phyloP scores from a whole-genome alignment of 768 basidiomycete genomes.

The Leccinum boreale region DNA sequence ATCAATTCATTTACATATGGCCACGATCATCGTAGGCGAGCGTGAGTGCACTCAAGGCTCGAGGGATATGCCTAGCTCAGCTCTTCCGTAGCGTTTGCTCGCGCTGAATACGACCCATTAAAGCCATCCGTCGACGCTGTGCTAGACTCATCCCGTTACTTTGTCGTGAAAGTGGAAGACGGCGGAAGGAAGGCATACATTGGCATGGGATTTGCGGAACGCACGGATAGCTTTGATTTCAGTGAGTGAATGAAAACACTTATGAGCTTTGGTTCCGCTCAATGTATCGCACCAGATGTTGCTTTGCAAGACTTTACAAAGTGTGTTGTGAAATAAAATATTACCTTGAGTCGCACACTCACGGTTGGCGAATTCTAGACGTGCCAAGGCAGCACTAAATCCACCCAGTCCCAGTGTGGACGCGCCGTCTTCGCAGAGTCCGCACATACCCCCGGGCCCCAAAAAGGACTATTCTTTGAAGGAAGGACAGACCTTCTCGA shows the following conservation, averaged over 20 bases:
- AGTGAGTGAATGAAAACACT: conserved; percentile 48
- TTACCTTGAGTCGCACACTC: not conserved
- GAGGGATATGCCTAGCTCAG: conserved; percentile 8
- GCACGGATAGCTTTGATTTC: conserved; percentile 89
- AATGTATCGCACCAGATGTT: conserved; percentile 51
- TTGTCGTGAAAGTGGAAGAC: conserved; percentile 90
- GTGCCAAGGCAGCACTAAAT: conserved; percentile 61
- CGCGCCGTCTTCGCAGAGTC: conserved; percentile 41
- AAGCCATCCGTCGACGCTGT: conserved; percentile 92
- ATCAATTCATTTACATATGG: conserved; percentile 2
- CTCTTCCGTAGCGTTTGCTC: conserved; percentile 72
- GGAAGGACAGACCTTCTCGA: conserved; percentile 92
- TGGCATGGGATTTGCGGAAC: conserved; percentile 88
- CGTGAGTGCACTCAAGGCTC: conserved; percentile 41
- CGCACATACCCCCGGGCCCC: conserved; percentile 70
- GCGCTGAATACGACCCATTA: conserved; percentile 72
- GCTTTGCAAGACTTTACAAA: conserved; percentile 85
- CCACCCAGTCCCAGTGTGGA: conserved; percentile 43
- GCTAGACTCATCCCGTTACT: conserved; percentile 92
- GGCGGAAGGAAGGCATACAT: conserved; percentile 86
- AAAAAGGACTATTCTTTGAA: conserved; percentile 94
- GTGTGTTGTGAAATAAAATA: conserved; percentile 34
- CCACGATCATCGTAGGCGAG: conserved; percentile 47
- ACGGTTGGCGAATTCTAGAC: conserved; percentile 36
- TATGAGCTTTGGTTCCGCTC: conserved; percentile 1